These are phyloP conservation scores for Neurospora discreta DNA, from an alignment of 495 filamentous ascomycete species.

Conservation along the genomic window DNA sequence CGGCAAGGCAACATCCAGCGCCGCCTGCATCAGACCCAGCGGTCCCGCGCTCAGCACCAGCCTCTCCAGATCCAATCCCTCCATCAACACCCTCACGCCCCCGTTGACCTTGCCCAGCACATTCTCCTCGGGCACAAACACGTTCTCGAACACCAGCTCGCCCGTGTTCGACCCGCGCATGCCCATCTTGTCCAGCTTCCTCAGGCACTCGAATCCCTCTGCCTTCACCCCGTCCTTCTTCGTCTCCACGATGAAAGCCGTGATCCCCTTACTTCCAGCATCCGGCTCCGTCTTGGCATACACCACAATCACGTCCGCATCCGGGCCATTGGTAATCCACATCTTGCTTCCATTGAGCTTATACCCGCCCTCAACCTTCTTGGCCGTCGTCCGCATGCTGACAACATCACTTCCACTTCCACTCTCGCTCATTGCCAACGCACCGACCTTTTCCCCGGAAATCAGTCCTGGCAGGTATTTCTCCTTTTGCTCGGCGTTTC, in stretches of 20 bases:
- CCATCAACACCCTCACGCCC: constrained; percentile 89
- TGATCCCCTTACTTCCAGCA: constrained; percentile 80
- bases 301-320: constrained; percentile 79
- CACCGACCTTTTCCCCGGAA: constrained; percentile 72
- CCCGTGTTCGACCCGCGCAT: constrained; percentile 97
- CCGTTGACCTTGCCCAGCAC: constrained; percentile 69
- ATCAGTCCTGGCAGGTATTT: constrained; percentile 74
- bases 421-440: constrained; percentile 91
- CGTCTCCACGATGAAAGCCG: constrained; percentile 82
- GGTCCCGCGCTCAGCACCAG: constrained; percentile 89
- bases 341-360: constrained; percentile 88
- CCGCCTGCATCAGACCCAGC: constrained; percentile 88
- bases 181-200: constrained; percentile 95
- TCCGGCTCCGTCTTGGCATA: constrained; percentile 90
- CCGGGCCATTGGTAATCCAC: constrained; percentile 99
- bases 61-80: constrained; percentile 87
- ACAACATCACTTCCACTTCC: constrained; percentile 89
- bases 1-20: constrained; percentile 76
- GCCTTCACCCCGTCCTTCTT: constrained; percentile 16
- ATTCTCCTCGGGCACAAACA: constrained; percentile 79
- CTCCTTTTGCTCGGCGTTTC: constrained; percentile 63
- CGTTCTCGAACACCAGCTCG: constrained; percentile 83
- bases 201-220: constrained; percentile 71
- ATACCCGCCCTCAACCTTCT: constrained; percentile 73
- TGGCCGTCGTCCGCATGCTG: constrained; percentile 81